Conservation (phyloP, 345 rosid species). For the rapeseed (Brassica napus) region DNA sequence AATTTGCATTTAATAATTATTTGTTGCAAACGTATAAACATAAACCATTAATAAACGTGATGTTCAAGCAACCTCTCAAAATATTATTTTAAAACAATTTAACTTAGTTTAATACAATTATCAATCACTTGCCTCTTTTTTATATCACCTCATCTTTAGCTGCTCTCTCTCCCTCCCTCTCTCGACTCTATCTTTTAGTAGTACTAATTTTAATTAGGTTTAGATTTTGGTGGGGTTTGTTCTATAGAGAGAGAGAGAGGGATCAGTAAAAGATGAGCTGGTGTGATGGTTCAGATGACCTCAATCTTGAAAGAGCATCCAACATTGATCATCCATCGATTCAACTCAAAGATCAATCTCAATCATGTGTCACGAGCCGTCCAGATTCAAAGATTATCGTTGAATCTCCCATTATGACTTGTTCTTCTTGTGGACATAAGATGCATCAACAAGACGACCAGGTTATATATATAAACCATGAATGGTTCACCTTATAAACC, state of each 20-base stretch:
- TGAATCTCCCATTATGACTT: slow-evolving; percentile 36
- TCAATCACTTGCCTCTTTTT: slow-evolving; percentile 28
- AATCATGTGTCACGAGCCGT: slow-evolving; percentile 35
- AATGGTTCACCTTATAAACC: neutral
- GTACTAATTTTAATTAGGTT: slow-evolving; percentile 19
- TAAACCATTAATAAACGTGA: slow-evolving; percentile 58
- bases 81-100: slow-evolving; percentile 4
- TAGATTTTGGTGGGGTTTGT: slow-evolving; percentile 12
- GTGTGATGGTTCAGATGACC: slow-evolving; percentile 53
- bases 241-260: slow-evolving; percentile 25
- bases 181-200: slow-evolving; percentile 15
- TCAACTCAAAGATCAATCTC: slow-evolving; percentile 38
- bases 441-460: slow-evolving; percentile 56
- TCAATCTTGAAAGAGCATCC: slow-evolving; percentile 40
- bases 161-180: slow-evolving; percentile 1
- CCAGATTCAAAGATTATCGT: slow-evolving; percentile 31
- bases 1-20: slow-evolving; percentile 34
- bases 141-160: slow-evolving; percentile 32
- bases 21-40: slow-evolving; percentile 45
- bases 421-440: slow-evolving; percentile 82
- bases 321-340: slow-evolving; percentile 29
- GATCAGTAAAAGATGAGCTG: slow-evolving; percentile 57
- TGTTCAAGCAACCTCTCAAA: slow-evolving; percentile 67
- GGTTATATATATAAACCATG: slow-evolving; percentile 43
- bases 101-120: slow-evolving; percentile 17